phyloP scores from a whole-genome alignment of 495 filamentous ascomycete genomes.

The Elasticomyces elasticus region DNA sequence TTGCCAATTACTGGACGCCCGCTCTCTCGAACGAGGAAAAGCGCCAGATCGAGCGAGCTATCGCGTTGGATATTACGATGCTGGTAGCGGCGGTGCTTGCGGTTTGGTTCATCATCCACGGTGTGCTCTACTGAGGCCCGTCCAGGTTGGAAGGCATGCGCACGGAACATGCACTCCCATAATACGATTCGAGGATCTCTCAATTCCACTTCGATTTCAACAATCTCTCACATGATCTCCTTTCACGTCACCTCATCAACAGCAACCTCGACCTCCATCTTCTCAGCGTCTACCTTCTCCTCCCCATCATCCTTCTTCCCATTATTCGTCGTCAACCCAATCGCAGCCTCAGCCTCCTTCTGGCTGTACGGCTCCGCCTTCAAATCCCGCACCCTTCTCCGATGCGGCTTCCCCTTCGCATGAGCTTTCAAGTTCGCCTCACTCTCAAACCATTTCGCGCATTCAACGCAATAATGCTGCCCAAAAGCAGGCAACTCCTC shows the following conservation, averaged over 20 bases:
- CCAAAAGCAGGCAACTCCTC: slow-evolving; percentile 85
- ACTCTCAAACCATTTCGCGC: slow-evolving; percentile 90
- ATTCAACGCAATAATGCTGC: slow-evolving; percentile 79
- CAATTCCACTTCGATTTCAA: neutral
- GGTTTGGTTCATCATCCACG: neutral
- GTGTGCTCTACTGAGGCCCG: neutral
- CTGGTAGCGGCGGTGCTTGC: neutral
- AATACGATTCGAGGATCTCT: no score
- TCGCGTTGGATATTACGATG: neutral
- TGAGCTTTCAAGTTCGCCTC: slow-evolving; percentile 68
- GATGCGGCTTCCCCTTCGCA: slow-evolving; percentile 80
- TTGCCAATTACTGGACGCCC: no score
- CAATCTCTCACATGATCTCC: neutral
- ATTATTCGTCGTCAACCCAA: slow-evolving; percentile 60
- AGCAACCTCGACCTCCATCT: slow-evolving; percentile 8
- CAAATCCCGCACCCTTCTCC: slow-evolving; percentile 69
- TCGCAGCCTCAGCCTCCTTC: slow-evolving; percentile 71
- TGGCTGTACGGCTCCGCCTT: slow-evolving; percentile 76
- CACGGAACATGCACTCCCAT: no score
- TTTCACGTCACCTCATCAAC: slow-evolving; percentile 6
- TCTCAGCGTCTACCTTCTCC: neutral
- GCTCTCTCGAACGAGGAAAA: no score
- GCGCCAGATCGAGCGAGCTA: neutral
- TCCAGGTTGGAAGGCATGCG: no score
- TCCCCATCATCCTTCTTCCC: slow-evolving; percentile 28